These are phyloP conservation scores for Alternaria ventricosa DNA, from an alignment of 2,329 filamentous ascomycete species.

Conservation along the genomic window DNA sequence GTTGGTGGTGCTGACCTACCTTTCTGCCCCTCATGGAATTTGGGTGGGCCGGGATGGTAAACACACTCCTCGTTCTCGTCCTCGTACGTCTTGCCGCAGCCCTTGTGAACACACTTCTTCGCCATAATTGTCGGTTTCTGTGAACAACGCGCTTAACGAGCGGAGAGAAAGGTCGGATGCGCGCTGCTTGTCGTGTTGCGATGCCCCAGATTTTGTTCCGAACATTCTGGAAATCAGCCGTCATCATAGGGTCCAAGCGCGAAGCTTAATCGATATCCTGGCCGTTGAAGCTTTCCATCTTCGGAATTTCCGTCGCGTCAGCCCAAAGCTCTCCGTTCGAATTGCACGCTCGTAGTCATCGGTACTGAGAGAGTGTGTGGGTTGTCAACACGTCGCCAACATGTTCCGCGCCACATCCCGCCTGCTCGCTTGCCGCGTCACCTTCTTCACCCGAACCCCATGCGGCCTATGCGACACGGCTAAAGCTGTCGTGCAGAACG, in stretches of 20 bases:
- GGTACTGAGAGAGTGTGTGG: background rate
- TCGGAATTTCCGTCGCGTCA: background rate
- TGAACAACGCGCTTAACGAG: background rate
- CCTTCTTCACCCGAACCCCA: conserved; percentile 74
- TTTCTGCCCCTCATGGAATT: conserved; percentile 97
- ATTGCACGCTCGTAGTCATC: background rate
- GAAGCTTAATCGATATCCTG: background rate
- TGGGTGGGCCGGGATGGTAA: conserved; percentile 91
- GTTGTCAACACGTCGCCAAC: background rate
- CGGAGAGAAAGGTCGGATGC: conserved; percentile 10
- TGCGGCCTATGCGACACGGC: conserved; percentile 75
- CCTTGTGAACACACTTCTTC: conserved; percentile 93
- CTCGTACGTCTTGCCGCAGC: conserved; percentile 87
- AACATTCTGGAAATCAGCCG: conserved; percentile 47
- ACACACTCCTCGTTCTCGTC: conserved; percentile 82
- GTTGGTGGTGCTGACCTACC: conserved; percentile 59
- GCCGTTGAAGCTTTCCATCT: conserved; percentile 4
- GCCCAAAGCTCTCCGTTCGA: background rate
- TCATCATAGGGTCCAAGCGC: conserved; percentile 35
- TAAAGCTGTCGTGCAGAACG: conserved; percentile 70
- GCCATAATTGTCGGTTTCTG: conserved; percentile 58
- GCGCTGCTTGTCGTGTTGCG: conserved; percentile 10
- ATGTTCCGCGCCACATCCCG: conserved; percentile 45
- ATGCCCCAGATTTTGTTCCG: conserved; percentile 24
- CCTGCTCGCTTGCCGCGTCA: conserved; percentile 63